Conservation (phyloP, 257 asterid species). For the Solanum pennellii region DNA sequence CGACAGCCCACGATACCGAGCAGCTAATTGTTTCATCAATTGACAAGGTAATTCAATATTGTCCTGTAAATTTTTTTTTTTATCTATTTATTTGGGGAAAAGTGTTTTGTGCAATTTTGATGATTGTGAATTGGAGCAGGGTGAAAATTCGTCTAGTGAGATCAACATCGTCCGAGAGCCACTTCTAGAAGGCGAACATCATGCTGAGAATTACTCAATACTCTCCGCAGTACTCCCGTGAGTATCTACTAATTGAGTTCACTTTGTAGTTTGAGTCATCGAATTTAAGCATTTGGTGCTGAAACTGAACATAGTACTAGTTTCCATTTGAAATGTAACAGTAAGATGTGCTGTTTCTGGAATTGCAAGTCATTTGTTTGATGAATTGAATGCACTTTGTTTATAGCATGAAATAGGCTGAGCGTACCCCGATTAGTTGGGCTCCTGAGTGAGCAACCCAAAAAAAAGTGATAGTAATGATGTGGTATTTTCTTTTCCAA, state of each 20-base stretch:
- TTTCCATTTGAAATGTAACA: not conserved
- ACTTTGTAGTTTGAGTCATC: not conserved
- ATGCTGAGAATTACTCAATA: constrained; percentile 46
- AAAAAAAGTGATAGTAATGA: not conserved
- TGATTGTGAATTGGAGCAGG: constrained; percentile 15
- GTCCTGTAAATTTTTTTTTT: not conserved
- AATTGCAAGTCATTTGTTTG: not conserved
- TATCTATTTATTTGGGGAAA: not conserved
- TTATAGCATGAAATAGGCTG: not conserved
- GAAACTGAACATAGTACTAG: not conserved
- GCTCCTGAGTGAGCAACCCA: not conserved
- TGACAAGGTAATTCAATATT: constrained; percentile 15
- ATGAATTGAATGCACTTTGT: not conserved
- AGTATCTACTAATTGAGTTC: constrained; percentile 13
- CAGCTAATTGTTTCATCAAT: constrained; percentile 12
- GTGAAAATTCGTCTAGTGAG: constrained; percentile 26
- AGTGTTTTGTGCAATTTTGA: not conserved
- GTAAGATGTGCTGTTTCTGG: not conserved
- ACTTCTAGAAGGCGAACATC: constrained; percentile 27
- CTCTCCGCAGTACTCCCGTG: constrained; percentile 64
- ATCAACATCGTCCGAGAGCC: constrained; percentile 32
- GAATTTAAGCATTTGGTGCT: not conserved
- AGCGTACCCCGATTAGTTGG: not conserved
- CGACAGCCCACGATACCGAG: constrained; percentile 1
- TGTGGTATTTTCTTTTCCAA: not conserved